A percentile compares a stretch with the other conserved stretches of the same genome.
Evolutionary conservation across 306 rosid species (phyloP).

Genomic region (Gleditsia sinensis): DNA sequence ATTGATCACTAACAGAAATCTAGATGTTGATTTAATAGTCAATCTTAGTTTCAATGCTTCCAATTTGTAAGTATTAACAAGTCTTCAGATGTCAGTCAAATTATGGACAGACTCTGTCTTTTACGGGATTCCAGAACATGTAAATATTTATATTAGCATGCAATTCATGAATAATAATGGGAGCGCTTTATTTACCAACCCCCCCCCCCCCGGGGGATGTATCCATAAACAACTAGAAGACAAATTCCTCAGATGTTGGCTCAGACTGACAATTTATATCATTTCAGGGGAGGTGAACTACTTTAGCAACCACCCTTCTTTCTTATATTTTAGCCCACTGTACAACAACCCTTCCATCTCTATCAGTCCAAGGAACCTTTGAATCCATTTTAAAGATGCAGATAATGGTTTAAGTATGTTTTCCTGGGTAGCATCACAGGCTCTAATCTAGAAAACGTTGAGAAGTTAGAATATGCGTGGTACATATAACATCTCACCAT

Average conservation of each 20-base stretch:
- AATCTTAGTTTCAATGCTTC: not conserved
- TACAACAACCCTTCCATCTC: not conserved
- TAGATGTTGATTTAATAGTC: not conserved
- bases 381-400: not conserved
- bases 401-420: not conserved
- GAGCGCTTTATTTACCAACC: too few relatives aligned
- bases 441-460: not conserved
- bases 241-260: not conserved
- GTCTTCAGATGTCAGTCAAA: not conserved
- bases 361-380: not conserved
- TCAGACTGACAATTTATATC: not conserved
- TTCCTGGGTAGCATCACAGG: not conserved
- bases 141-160: not conserved
- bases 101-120: not conserved
- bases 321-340: not conserved
- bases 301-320: not conserved
- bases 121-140: not conserved
- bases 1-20: not conserved
- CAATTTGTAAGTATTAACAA: not conserved
- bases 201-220: not conserved
- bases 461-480: not conserved
- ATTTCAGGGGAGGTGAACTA: not conserved
- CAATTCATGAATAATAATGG: not conserved
- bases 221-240: not conserved
- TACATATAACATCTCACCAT: too few relatives aligned